Percentiles rank a stretch among this genome's conserved stretches.
Evolutionary conservation across 208 protist genomes (phyloP).

Genomic region (Leishmania arabica): DNA sequence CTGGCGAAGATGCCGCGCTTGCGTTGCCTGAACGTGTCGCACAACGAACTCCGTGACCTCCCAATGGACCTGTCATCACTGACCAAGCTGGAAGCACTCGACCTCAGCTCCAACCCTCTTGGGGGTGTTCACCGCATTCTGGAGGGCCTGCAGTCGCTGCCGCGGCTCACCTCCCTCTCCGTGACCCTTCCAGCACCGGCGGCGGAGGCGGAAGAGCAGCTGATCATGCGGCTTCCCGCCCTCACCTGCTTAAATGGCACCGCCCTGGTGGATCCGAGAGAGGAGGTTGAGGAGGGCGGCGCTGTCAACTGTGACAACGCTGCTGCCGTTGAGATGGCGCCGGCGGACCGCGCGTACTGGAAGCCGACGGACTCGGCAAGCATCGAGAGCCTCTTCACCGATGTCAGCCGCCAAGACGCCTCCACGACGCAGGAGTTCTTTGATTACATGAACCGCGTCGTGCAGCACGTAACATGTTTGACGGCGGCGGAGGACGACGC

Average conservation of each 20-base stretch:
- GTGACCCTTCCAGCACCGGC: slow-evolving; percentile 54
- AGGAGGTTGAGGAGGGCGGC: not conserved
- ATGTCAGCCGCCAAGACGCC: slow-evolving; percentile 34
- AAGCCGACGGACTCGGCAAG: slow-evolving; percentile 34
- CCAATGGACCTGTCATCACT: slow-evolving; percentile 60
- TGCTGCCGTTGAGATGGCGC: not conserved
- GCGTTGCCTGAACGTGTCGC: slow-evolving; percentile 38
- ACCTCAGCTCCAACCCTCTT: slow-evolving; percentile 62
- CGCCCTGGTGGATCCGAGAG: slow-evolving; percentile 14
- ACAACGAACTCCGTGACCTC: slow-evolving; percentile 59
- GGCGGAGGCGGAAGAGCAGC: slow-evolving; percentile 83
- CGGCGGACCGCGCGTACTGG: slow-evolving; percentile 35
- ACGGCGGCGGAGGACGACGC: slow-evolving; percentile 54
- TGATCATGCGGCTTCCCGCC: slow-evolving; percentile 61
- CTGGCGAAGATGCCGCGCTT: slow-evolving; percentile 49
- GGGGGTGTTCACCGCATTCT: slow-evolving; percentile 43
- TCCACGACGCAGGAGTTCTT: slow-evolving; percentile 53
- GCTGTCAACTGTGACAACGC: slow-evolving; percentile 1
- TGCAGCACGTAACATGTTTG: slow-evolving; percentile 66
- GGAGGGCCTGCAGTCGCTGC: slow-evolving; percentile 55
- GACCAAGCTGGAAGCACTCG: slow-evolving; percentile 38
- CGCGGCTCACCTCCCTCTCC: slow-evolving; percentile 43
- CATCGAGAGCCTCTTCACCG: slow-evolving; percentile 45
- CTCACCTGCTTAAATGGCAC: slow-evolving; percentile 23
- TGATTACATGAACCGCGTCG: slow-evolving; percentile 64